Evolutionary conservation across 78 protist genomes (phyloP).

Genomic region (Salpingoeca rosetta): DNA sequence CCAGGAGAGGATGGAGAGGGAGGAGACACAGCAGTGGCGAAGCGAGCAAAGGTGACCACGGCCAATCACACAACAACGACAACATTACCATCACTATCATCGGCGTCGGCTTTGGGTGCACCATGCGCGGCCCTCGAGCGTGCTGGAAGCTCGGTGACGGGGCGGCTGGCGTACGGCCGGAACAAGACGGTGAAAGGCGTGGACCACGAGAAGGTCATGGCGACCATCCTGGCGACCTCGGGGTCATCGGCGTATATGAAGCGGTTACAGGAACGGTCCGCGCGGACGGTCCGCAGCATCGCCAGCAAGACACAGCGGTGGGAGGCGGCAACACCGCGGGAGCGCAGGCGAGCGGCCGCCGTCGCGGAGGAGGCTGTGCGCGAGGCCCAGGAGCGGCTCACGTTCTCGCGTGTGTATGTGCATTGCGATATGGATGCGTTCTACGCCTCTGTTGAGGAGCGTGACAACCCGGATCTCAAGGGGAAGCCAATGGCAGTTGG

Average conservation of each 20-base stretch:
- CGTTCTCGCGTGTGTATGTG: slow-evolving; percentile 14
- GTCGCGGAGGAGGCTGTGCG: background rate
- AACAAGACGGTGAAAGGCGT: slow-evolving; percentile 21
- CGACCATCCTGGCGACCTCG: slow-evolving; percentile 26
- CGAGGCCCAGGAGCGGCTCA: too few relatives aligned
- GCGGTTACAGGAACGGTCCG: background rate
- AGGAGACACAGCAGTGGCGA: too few relatives aligned
- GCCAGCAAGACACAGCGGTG: too few relatives aligned
- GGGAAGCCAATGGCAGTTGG: slow-evolving; percentile 57
- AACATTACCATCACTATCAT: too few relatives aligned
- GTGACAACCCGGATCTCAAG: slow-evolving; percentile 38
- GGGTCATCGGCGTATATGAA: background rate
- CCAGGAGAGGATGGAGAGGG: too few relatives aligned
- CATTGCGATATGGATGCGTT: slow-evolving; percentile 66
- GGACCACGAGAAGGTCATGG: slow-evolving; percentile 9
- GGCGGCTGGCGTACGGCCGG: too few relatives aligned
- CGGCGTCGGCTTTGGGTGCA: too few relatives aligned
- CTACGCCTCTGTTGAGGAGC: slow-evolving; percentile 49
- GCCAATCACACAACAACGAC: too few relatives aligned
- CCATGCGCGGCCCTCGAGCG: too few relatives aligned
- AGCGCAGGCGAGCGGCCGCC: background rate
- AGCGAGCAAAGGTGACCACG: too few relatives aligned
- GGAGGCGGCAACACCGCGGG: background rate
- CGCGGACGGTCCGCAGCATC: too few relatives aligned
- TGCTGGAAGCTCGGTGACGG: too few relatives aligned